These are phyloP conservation scores for Globisporangium recalcitrans DNA, from an alignment of 352 stramenopile species.

Conservation along the genomic window DNA sequence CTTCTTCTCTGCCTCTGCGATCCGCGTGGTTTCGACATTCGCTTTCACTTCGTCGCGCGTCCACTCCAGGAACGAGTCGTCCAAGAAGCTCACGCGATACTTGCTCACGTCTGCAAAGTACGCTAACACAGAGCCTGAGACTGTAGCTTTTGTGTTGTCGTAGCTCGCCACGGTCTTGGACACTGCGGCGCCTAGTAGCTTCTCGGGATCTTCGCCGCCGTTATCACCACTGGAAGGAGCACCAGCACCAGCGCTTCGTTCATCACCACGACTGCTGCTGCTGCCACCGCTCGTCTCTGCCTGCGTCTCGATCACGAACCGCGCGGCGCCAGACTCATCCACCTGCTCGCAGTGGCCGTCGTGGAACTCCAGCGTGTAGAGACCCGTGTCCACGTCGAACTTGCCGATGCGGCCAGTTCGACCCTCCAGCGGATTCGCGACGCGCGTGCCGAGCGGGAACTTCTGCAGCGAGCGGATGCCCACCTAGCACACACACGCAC, in stretches of 20 bases:
- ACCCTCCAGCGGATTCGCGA: conserved; percentile 56
- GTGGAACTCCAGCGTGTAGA: conserved; percentile 52
- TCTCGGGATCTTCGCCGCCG: conserved; percentile 29
- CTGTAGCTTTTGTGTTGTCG: conserved; percentile 33
- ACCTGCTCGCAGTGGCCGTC: conserved; percentile 43
- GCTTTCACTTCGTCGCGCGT: conserved; percentile 30
- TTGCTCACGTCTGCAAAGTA: conserved; percentile 37
- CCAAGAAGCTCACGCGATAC: conserved; percentile 43
- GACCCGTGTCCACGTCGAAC: conserved; percentile 31
- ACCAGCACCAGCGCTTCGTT: background rate
- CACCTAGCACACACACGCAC: conserved; percentile 14
- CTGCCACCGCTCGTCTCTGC: background rate
- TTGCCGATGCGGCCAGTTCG: conserved; percentile 44
- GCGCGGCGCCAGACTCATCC: conserved; percentile 23
- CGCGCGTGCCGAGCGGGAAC: conserved; percentile 41
- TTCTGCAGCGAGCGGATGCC: conserved; percentile 36
- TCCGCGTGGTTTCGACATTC: conserved; percentile 7
- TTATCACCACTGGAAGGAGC: background rate
- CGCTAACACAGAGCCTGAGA: conserved; percentile 36
- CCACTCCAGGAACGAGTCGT: conserved; percentile 44
- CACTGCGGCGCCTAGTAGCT: conserved; percentile 33
- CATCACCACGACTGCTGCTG: background rate
- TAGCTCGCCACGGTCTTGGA: conserved; percentile 45
- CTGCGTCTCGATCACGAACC: conserved; percentile 30
- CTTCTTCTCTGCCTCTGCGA: conserved; percentile 6